Evolutionary conservation across 352 stramenopile species (phyloP).

Genomic region (Aphanomyces cochlioides): DNA sequence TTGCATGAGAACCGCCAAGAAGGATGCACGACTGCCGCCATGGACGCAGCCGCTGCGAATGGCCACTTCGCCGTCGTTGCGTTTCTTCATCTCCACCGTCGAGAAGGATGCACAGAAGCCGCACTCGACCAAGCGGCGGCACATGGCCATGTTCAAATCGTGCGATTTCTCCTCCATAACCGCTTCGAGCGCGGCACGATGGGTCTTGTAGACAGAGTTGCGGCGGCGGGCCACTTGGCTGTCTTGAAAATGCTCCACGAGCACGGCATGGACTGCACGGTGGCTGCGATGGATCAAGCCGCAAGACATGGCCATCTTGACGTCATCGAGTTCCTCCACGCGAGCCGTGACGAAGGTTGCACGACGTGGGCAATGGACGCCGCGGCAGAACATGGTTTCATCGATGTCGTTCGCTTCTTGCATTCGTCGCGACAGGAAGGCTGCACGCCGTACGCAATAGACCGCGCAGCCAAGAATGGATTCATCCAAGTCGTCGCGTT

Average conservation of each 20-base stretch:
- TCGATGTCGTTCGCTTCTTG: constrained; percentile 32
- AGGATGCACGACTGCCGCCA: constrained; percentile 19
- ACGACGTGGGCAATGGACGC: constrained; percentile 34
- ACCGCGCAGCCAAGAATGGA: constrained; percentile 48
- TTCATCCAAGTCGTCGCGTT: constrained; percentile 6
- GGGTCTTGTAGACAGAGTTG: constrained; percentile 15
- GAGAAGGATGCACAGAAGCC: background rate
- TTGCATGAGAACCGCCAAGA: constrained; percentile 31
- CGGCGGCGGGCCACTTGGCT: constrained; percentile 27
- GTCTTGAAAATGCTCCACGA: constrained; percentile 29
- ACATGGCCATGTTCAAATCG: background rate
- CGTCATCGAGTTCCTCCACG: constrained; percentile 34
- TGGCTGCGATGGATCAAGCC: constrained; percentile 31
- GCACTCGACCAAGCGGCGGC: constrained; percentile 14
- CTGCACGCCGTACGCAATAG: constrained; percentile 48
- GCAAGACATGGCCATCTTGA: constrained; percentile 33
- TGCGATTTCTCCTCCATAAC: constrained; percentile 7
- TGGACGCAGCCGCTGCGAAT: constrained; percentile 15
- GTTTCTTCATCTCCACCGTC: constrained; percentile 13
- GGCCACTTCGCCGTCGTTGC: constrained; percentile 27
- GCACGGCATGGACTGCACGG: background rate
- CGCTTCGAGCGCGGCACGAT: constrained; percentile 7
- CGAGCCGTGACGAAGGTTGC: constrained; percentile 29
- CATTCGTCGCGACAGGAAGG: constrained; percentile 35
- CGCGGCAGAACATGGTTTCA: constrained; percentile 33